These are phyloP conservation scores for Paecilomyces formosus DNA, from an alignment of 2,329 filamentous ascomycete genomes.

Conservation along the genomic window DNA sequence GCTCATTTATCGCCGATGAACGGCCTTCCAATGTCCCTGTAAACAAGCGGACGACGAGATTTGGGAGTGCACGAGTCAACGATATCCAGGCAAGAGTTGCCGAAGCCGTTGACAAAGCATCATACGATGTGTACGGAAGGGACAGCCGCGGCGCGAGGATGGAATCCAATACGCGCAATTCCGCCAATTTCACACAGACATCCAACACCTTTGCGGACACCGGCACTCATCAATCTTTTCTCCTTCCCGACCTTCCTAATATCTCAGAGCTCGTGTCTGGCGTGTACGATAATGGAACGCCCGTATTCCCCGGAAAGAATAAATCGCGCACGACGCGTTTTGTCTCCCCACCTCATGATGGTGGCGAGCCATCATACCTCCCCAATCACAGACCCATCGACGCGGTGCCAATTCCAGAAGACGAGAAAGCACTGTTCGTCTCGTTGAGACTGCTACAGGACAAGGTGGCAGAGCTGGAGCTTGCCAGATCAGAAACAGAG, in stretches of 20 bases:
- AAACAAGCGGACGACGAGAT: constrained; percentile 48
- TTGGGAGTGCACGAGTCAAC: constrained; percentile 35
- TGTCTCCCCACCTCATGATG: constrained; percentile 38
- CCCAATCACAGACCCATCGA: constrained; percentile 43
- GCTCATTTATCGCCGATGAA: constrained; percentile 44
- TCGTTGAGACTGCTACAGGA: constrained; percentile 53
- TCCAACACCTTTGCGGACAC: constrained; percentile 34
- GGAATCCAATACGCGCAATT: constrained; percentile 14
- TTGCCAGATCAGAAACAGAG: constrained; percentile 46
- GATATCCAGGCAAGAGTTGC: constrained; percentile 35
- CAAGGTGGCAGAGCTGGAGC: constrained; percentile 50
- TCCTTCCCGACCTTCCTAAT: constrained; percentile 54
- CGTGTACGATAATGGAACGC: constrained; percentile 50
- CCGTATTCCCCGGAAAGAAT: constrained; percentile 46
- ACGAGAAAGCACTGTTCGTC: constrained; percentile 58
- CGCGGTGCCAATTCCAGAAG: constrained; percentile 49
- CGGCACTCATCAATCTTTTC: constrained; percentile 52
- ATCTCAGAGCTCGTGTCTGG: constrained; percentile 56
- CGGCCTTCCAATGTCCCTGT: constrained; percentile 36
- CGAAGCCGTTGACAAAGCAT: constrained; percentile 31
- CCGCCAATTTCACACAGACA: constrained; percentile 18
- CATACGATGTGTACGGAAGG: constrained; percentile 25
- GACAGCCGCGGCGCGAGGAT: constrained; percentile 21
- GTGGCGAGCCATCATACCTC: constrained; percentile 21
- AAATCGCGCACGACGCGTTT: constrained; percentile 47